Evolutionary conservation across 331 rosid species (phyloP).

Genomic region (Dryas integrifolia): DNA sequence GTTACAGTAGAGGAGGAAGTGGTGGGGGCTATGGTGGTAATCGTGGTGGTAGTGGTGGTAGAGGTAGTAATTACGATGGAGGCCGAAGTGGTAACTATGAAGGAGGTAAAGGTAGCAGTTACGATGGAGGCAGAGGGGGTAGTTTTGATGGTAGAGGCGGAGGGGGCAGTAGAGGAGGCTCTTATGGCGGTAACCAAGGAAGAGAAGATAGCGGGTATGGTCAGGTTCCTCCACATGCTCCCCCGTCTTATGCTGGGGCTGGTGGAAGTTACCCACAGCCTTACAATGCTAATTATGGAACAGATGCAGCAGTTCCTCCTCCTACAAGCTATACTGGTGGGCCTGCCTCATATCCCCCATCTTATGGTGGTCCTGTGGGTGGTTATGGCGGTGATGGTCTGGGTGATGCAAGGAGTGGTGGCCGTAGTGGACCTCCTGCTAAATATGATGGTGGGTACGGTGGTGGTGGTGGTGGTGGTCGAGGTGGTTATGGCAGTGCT

Average conservation of each 20-base stretch:
- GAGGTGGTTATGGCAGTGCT: slow-evolving; percentile 72
- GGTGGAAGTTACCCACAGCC: slow-evolving; percentile 64
- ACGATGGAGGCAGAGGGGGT: slow-evolving; percentile 53
- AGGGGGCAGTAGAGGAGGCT: slow-evolving; percentile 61
- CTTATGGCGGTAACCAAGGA: slow-evolving; percentile 60
- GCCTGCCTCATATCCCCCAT: slow-evolving; percentile 76
- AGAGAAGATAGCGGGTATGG: slow-evolving; percentile 73
- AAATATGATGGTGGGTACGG: slow-evolving; percentile 53
- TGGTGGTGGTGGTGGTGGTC: slow-evolving; percentile 42
- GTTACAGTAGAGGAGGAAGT: slow-evolving; percentile 48
- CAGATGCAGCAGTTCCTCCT: slow-evolving; percentile 83
- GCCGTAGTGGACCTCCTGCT: slow-evolving; percentile 53
- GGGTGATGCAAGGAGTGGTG: slow-evolving; percentile 55
- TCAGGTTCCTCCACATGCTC: slow-evolving; percentile 65
- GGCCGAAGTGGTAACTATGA: slow-evolving; percentile 63
- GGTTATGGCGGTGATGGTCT: slow-evolving; percentile 56
- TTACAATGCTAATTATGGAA: slow-evolving; percentile 57
- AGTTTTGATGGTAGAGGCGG: slow-evolving; percentile 47
- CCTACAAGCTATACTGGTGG: slow-evolving; percentile 87
- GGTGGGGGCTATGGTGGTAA: slow-evolving; percentile 57
- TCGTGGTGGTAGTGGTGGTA: slow-evolving; percentile 43
- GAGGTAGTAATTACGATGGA: slow-evolving; percentile 45
- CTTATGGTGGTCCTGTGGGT: slow-evolving; percentile 65
- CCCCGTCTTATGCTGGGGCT: slow-evolving; percentile 56
- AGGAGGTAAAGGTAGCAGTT: slow-evolving; percentile 62